A percentile compares a stretch with the other conserved stretches of the same genome.
These are phyloP conservation scores for Fusarium albidum DNA, from an alignment of 2,329 filamentous ascomycete genomes.

Conservation along the genomic window DNA sequence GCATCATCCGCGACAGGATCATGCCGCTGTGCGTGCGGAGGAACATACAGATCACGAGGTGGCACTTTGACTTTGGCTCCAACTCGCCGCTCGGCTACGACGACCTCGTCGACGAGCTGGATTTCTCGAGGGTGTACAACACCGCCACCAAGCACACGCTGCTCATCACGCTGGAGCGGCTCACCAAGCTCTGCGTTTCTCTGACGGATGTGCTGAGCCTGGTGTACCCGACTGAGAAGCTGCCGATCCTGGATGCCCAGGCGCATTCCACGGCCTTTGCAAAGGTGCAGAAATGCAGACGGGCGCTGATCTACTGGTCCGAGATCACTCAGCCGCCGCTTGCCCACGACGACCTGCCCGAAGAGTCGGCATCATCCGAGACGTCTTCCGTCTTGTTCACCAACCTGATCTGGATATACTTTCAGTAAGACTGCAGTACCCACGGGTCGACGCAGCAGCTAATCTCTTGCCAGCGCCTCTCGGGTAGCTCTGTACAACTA, in stretches of 20 bases:
- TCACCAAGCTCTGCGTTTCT: constrained; percentile 26
- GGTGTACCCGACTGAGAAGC: constrained; percentile 24
- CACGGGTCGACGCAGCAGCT: too few species aligned
- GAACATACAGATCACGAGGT: constrained; percentile 26
- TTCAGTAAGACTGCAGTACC: constrained; percentile 28
- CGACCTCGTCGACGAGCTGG: constrained; percentile 28
- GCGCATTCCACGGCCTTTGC: constrained; percentile 20
- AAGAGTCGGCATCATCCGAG: constrained; percentile 8
- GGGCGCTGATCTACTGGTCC: constrained; percentile 15
- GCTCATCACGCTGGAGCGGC: constrained; percentile 17
- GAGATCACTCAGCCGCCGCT: constrained; percentile 18
- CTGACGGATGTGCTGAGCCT: constrained; percentile 28
- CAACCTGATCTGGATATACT: constrained; percentile 35
- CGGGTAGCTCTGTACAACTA: constrained; percentile 31
- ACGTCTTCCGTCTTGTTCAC: constrained; percentile 29
- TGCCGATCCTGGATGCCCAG: constrained; percentile 13
- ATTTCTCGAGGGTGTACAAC: constrained; percentile 27
- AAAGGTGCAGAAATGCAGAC: constrained; percentile 23
- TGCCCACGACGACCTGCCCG: constrained; percentile 12
- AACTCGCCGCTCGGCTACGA: constrained; percentile 23
- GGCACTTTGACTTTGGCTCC: constrained; percentile 24
- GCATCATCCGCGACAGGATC: constrained; percentile 30
- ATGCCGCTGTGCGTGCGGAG: constrained; percentile 30
- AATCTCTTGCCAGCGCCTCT: constrained; percentile 14
- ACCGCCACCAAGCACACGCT: constrained; percentile 31